Percentiles rank a stretch among this genome's conserved stretches.
Conservation (phyloP, 768 basidiomycete genomes). For the Tremella fuciformis region DNA sequence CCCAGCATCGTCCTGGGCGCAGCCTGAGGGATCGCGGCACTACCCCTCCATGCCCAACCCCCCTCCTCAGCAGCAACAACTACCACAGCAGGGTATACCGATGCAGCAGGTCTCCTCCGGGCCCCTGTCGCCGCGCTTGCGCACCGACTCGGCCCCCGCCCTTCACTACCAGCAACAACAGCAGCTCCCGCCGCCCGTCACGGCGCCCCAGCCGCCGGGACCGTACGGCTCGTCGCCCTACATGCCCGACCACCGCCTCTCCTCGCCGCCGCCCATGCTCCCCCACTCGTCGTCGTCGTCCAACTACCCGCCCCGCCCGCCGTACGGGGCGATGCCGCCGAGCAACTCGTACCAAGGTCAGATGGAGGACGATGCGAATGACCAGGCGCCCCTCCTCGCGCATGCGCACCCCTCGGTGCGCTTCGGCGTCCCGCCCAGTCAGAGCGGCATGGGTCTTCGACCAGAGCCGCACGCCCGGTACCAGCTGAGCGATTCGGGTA, state of each 20-base stretch:
- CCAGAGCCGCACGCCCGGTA: slow-evolving; percentile 17
- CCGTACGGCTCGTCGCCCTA: slow-evolving; percentile 14
- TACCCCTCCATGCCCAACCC: slow-evolving; percentile 13
- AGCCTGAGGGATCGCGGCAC: slow-evolving; percentile 7
- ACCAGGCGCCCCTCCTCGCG: slow-evolving; percentile 39
- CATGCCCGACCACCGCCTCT: slow-evolving; percentile 22
- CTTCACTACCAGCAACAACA: slow-evolving; percentile 2
- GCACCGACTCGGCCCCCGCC: neutral
- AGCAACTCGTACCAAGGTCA: neutral
- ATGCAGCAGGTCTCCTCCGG: neutral
- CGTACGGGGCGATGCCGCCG: neutral
- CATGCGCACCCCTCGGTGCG: slow-evolving; percentile 31
- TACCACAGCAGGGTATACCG: neutral
- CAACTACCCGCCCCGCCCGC: slow-evolving; percentile 13
- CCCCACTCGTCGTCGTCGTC: slow-evolving; percentile 23
- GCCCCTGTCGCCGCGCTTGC: neutral
- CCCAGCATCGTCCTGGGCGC: neutral
- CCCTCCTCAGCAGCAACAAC: neutral
- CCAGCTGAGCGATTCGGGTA: slow-evolving; percentile 34
- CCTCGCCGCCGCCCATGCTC: slow-evolving; percentile 36
- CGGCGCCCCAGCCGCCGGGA: neutral
- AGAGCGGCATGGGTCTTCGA: slow-evolving; percentile 15
- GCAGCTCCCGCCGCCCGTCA: neutral
- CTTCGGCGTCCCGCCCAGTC: slow-evolving; percentile 23
- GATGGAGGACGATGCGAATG: slow-evolving; percentile 38